These are phyloP conservation scores for Nitzschia palea DNA, from an alignment of 108 stramenopile genomes.

Conservation along the genomic window DNA sequence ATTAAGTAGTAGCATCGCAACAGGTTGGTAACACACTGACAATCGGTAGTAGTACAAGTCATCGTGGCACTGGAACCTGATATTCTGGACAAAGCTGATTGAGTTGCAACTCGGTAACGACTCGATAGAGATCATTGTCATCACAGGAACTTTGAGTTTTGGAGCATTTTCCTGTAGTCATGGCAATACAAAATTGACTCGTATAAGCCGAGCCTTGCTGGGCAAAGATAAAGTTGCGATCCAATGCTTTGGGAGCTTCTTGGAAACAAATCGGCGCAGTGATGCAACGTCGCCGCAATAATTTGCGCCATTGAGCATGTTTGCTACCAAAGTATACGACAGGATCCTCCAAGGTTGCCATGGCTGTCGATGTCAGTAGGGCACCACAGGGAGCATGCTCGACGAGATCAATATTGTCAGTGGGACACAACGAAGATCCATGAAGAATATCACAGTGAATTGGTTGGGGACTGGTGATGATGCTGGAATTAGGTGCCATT, in stretches of 20 bases:
- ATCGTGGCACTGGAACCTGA: slow-evolving; percentile 1
- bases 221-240: slow-evolving; percentile 34
- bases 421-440: slow-evolving; percentile 51
- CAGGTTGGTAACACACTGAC: too few species aligned
- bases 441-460: slow-evolving; percentile 50
- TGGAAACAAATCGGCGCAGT: slow-evolving; percentile 31
- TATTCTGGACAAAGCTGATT: neutral
- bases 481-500: neutral
- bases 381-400: slow-evolving; percentile 32
- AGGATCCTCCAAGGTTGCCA: slow-evolving; percentile 36
- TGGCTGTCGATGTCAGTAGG: slow-evolving; percentile 53
- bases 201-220: slow-evolving; percentile 20
- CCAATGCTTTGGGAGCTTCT: slow-evolving; percentile 28
- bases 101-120: neutral
- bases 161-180: slow-evolving; percentile 42
- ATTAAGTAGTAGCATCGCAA: too few species aligned
- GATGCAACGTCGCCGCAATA: slow-evolving; percentile 39
- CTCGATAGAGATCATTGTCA: neutral
- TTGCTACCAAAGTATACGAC: slow-evolving; percentile 50
- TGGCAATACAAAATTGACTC: slow-evolving; percentile 49
- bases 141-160: neutral
- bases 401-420: slow-evolving; percentile 58
- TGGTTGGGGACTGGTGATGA: neutral
- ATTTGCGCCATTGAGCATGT: slow-evolving; percentile 39
- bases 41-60: neutral